These are phyloP conservation scores for Pseudocercospora vitis DNA, from an alignment of 2,329 filamentous ascomycete species.

Conservation along the genomic window DNA sequence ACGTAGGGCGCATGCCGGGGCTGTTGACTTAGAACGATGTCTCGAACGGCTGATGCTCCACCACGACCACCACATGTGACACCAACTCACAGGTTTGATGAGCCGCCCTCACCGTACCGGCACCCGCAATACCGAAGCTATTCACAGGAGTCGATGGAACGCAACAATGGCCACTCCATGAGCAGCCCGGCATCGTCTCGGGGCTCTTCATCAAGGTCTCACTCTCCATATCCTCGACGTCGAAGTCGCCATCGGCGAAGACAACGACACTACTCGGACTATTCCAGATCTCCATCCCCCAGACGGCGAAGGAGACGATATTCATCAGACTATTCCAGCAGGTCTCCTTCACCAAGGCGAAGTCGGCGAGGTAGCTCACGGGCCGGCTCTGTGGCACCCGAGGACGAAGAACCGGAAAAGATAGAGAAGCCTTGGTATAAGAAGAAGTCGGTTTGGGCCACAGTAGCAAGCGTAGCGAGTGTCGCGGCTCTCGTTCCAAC, in stretches of 20 bases:
- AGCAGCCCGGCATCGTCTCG: background rate
- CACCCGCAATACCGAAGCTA: conserved; percentile 4
- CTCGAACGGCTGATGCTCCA: conserved; percentile 6
- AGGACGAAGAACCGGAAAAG: conserved; percentile 8
- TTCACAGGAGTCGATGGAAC: conserved; percentile 1
- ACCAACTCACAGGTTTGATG: background rate
- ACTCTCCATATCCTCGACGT: background rate
- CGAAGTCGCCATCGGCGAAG: conserved; percentile 1
- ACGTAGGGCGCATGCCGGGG: no score
- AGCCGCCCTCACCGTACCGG: background rate
- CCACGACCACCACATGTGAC: background rate
- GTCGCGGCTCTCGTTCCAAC: conserved; percentile 22
- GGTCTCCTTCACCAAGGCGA: conserved; percentile 17
- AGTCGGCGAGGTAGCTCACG: conserved; percentile 7
- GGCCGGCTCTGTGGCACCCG: background rate
- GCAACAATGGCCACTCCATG: conserved; percentile 1
- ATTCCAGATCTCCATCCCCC: conserved; percentile 3
- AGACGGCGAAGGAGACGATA: conserved; percentile 8
- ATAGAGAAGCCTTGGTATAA: conserved; percentile 26
- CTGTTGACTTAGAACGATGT: background rate
- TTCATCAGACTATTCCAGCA: conserved; percentile 7
- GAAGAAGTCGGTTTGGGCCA: conserved; percentile 29
- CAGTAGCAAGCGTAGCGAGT: conserved; percentile 23
- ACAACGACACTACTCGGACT: background rate
- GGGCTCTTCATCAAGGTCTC: background rate